Conservation (phyloP, 495 filamentous ascomycete genomes). For the Lophiostoma macrostomum region DNA sequence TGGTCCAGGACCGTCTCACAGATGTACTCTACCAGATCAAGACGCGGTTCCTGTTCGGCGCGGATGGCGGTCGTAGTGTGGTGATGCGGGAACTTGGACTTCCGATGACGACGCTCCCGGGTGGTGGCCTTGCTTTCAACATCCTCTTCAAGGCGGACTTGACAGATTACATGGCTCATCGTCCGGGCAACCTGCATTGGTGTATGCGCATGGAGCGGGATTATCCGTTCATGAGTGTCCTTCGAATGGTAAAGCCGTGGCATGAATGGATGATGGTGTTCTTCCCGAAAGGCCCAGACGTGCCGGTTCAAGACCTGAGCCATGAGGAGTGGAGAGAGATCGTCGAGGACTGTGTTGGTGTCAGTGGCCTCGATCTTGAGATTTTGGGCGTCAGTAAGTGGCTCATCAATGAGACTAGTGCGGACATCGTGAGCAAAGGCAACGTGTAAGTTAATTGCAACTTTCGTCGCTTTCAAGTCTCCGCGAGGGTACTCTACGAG, state of each 20-base stretch:
- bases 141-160: constrained; percentile 49
- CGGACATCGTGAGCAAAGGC: constrained; percentile 39
- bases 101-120: constrained; percentile 10
- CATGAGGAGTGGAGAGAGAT: constrained; percentile 46
- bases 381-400: constrained; percentile 50
- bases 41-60: constrained; percentile 57
- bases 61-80: constrained; percentile 54
- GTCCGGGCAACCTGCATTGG: constrained; percentile 58
- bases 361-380: constrained; percentile 44
- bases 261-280: constrained; percentile 55
- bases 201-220: constrained; percentile 49
- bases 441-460: constrained; percentile 34
- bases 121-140: constrained; percentile 18
- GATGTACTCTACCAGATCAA: constrained; percentile 44
- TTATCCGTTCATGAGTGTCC: constrained; percentile 44
- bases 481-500: neutral
- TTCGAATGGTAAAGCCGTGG: constrained; percentile 57
- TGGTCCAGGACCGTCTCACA: constrained; percentile 45
- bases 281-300: constrained; percentile 43
- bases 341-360: constrained; percentile 51
- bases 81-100: constrained; percentile 34
- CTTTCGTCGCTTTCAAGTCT: constrained; percentile 18
- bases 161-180: constrained; percentile 47
- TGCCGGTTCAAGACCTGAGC: constrained; percentile 34
- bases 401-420: constrained; percentile 54